phyloP scores from a whole-genome alignment of 768 basidiomycete genomes.

The Suillus weaverae region DNA sequence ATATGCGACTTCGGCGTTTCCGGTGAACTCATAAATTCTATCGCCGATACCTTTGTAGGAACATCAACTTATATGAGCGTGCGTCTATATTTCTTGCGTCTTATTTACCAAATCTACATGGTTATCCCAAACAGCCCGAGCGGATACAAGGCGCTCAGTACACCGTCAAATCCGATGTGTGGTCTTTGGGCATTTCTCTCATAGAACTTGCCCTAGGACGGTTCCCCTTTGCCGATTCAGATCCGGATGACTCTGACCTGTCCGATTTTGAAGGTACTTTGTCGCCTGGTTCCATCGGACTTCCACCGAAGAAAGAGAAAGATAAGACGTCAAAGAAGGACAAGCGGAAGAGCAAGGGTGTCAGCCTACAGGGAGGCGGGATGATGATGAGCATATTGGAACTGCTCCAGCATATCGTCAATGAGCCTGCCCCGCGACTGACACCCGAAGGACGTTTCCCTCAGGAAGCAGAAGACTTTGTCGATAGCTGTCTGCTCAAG shows the following conservation, averaged over 20 bases:
- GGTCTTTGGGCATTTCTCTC: conserved; percentile 96
- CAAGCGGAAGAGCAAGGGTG: conserved; percentile 87
- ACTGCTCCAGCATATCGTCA: conserved; percentile 95
- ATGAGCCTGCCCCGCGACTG: conserved; percentile 92
- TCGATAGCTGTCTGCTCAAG: conserved; percentile 89
- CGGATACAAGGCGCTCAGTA: conserved; percentile 99
- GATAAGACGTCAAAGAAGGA: conserved; percentile 64
- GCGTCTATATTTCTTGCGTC: conserved; percentile 33
- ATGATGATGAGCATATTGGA: conserved; percentile 99
- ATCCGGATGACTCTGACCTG: conserved; percentile 71
- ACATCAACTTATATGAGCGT: conserved; percentile 99
- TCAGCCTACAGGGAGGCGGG: conserved; percentile 88
- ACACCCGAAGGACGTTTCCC: conserved; percentile 75
- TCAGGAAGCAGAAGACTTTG: conserved; percentile 74
- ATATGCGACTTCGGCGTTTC: conserved; percentile 99
- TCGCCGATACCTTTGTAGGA: conserved; percentile 98
- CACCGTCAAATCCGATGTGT: conserved; percentile 98
- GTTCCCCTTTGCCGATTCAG: conserved; percentile 91
- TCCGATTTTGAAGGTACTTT: conserved; percentile 82
- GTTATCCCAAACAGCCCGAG: conserved; percentile 69
- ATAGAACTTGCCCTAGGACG: conserved; percentile 96
- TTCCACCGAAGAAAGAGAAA: conserved; percentile 40
- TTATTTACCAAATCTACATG: conserved; percentile 16
- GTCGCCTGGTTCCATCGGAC: conserved; percentile 60
- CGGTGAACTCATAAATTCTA: conserved; percentile 97